These are phyloP conservation scores for Linum lewisii DNA, from an alignment of 345 rosid species.

Conservation along the genomic window DNA sequence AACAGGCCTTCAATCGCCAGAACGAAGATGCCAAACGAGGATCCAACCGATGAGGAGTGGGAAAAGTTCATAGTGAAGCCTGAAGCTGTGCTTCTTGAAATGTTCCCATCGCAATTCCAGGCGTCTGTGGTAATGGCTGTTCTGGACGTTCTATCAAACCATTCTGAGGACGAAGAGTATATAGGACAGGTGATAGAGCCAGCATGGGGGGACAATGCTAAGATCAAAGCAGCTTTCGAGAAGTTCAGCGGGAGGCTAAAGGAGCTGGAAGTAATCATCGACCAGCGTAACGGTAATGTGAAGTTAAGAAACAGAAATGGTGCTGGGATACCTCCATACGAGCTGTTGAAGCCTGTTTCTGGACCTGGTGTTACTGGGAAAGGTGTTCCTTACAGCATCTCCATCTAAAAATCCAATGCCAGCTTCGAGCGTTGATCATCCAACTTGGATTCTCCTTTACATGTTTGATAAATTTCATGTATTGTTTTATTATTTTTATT, in stretches of 20 bases:
- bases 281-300: background rate
- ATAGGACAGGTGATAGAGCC: background rate
- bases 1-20: slow-evolving; percentile 28
- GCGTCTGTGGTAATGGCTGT: background rate
- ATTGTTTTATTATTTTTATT: too few species aligned
- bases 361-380: slow-evolving; percentile 38
- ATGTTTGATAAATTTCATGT: too few species aligned
- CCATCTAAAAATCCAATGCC: too few species aligned
- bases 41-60: background rate
- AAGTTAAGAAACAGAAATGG: slow-evolving; percentile 32
- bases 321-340: slow-evolving; percentile 31
- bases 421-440: too few species aligned
- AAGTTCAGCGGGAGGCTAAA: background rate
- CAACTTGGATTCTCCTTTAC: too few species aligned
- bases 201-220: background rate
- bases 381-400: slow-evolving; percentile 39
- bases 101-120: background rate
- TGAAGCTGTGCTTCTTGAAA: background rate
- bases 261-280: background rate
- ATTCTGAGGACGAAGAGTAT: background rate
- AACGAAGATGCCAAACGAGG: slow-evolving; percentile 1
- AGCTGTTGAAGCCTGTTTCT: slow-evolving; percentile 36
- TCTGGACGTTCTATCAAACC: background rate
- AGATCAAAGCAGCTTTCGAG: background rate
- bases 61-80: background rate